Evolutionary conservation across 192 early-diverging fungal species (phyloP).

Genomic region (Coemansia sp.): DNA sequence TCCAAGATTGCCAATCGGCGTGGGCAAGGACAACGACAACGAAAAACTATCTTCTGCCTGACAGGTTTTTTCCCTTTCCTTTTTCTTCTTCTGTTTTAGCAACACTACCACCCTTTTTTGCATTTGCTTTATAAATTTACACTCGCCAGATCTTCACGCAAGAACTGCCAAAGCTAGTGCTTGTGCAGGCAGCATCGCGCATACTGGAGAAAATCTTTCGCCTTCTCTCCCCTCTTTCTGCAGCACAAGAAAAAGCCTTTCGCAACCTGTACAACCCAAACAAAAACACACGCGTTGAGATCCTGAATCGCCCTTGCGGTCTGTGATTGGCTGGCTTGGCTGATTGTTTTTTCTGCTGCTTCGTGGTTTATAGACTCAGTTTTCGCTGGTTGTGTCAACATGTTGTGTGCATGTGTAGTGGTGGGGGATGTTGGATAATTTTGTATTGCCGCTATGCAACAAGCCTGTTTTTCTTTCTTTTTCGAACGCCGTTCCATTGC

Average conservation of each 20-base stretch:
- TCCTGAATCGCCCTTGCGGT: slow-evolving; percentile 16
- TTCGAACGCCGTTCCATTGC: background rate
- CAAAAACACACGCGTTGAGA: slow-evolving; percentile 13
- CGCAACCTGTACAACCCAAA: background rate
- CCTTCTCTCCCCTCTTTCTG: background rate
- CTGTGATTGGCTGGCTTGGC: slow-evolving; percentile 10
- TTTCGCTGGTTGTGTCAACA: background rate
- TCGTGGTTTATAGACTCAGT: too few species aligned
- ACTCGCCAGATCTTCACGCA: slow-evolving; percentile 3
- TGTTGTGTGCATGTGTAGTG: background rate
- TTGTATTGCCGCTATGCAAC: background rate
- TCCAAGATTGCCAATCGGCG: background rate
- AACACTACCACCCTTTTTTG: background rate
- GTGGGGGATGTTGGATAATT: background rate
- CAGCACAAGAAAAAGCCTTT: too few species aligned
- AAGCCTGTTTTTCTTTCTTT: background rate
- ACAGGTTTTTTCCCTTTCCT: background rate
- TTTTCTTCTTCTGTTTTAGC: background rate
- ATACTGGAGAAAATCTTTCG: slow-evolving; percentile 1
- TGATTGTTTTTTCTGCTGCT: background rate
- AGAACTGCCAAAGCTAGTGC: background rate
- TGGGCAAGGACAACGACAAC: background rate
- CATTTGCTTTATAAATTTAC: background rate
- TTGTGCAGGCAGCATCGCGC: slow-evolving; percentile 11
- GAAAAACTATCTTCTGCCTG: background rate